Conservation (phyloP, 1,284 basidiomycete genomes). For the Trichosporon sp. region DNA sequence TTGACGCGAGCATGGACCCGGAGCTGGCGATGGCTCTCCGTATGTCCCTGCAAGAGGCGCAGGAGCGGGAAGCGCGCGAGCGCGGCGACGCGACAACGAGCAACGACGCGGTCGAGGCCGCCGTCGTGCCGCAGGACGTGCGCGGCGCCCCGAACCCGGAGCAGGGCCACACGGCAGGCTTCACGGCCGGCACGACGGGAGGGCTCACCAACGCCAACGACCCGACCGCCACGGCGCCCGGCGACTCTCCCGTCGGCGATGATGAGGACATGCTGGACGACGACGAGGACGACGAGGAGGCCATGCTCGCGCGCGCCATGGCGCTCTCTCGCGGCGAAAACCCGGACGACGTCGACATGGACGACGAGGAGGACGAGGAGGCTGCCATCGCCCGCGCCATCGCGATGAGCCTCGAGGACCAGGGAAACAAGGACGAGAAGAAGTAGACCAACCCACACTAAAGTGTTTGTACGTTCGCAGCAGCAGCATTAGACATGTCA, state of each 20-base stretch:
- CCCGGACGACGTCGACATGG: constrained; percentile 49
- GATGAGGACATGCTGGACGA: constrained; percentile 29
- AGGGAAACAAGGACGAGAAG: constrained; percentile 39
- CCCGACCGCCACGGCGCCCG: constrained; percentile 33
- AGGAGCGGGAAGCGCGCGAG: constrained; percentile 60
- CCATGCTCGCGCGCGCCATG: constrained; percentile 50
- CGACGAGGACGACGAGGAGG: constrained; percentile 51
- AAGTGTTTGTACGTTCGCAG: constrained; percentile 9
- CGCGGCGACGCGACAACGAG: constrained; percentile 30
- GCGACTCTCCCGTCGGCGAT: constrained; percentile 35
- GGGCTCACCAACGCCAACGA: constrained; percentile 41
- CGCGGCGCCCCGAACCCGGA: constrained; percentile 26
- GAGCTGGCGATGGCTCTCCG: constrained; percentile 97
- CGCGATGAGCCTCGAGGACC: constrained; percentile 63
- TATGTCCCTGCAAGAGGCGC: constrained; percentile 96
- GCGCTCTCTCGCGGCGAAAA: constrained; percentile 48
- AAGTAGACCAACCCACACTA: constrained; percentile 24
- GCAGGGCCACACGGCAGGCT: constrained; percentile 28
- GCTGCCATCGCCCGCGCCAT: constrained; percentile 68
- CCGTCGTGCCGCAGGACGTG: constrained; percentile 19
- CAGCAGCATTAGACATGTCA: constrained; percentile 9
- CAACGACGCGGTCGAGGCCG: constrained; percentile 28
- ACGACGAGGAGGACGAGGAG: constrained; percentile 59
- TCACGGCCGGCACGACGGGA: constrained; percentile 34
- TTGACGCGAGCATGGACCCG: constrained; percentile 93